Base-by-base conservation (phyloP, 1,139 yeast species). In the Pichia cactophila region DNA sequence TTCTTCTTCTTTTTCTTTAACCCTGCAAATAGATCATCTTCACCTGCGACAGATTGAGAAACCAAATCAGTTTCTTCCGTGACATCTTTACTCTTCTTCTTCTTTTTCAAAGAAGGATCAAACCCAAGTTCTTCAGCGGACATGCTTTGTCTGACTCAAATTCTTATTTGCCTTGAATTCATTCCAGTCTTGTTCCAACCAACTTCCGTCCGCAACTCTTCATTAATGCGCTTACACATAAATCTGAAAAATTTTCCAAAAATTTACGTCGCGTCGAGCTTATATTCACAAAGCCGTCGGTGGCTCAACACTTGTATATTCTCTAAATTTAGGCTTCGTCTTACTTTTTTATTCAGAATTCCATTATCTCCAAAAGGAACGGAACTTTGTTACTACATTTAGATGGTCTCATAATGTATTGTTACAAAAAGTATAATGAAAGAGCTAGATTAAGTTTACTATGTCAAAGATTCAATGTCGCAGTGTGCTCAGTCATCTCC, bases 21-120 rank as follows among this genome's bases (percentile, higher is more conserved):
- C 9, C 81, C 79, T 29, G 80, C 65, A 54, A 78, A 77, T 68
- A 78, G 68, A 54, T 77, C 82, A 54, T 77, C 81, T 47, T 67
- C 64, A 31, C 63, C 69, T 16, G 45, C 67, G 14, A 40, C 45
- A 1, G 50, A 31, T 23, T 44, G 67, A 16, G 43, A 42, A 1
- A 48, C 29, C 16, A 48, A 61, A 14, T 56, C 49, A 2, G 56
- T 52, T 16, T 38, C 72, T 8, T 70, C 74, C 23, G 65, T 64
- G 57, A 61, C 62, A 16, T 59, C 55, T 71, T 73, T 75, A 60
- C 71, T 64, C 81, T 85, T 84, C 89, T 86, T 87, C 81, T 88
- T 88, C 77, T 87, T 87, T 77, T 87, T 87, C 65, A 83, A 73
- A 41, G 80, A 69, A 53, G 88, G 86, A 67, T 85, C 94, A 66